These are phyloP conservation scores for Tetrapyrgos nigripes DNA, from an alignment of 1,284 basidiomycete genomes.

Conservation along the genomic window DNA sequence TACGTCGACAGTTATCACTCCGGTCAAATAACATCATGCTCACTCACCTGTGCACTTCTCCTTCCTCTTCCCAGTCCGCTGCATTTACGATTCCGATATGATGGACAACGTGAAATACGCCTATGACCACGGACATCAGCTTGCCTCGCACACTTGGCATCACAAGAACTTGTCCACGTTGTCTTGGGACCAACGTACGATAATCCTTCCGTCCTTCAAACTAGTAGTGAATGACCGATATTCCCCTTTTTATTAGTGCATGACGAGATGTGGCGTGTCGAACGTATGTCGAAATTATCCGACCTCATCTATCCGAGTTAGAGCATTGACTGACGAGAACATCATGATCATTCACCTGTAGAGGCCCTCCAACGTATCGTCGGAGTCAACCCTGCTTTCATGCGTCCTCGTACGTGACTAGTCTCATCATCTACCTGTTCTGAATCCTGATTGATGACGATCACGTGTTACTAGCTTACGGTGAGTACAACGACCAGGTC, in stretches of 20 bases:
- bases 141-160: constrained; percentile 29
- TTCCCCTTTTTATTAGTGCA: constrained; percentile 16
- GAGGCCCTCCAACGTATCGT: constrained; percentile 40
- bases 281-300: too few species aligned
- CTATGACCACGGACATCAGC: constrained; percentile 23
- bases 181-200: constrained; percentile 39
- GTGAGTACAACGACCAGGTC: constrained; percentile 44
- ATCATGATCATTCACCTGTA: too few species aligned
- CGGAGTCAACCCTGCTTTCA: constrained; percentile 41
- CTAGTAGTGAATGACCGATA: neutral
- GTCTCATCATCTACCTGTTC: constrained; percentile 1
- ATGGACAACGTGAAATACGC: constrained; percentile 25
- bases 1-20: constrained; percentile 10
- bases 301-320: too few species aligned
- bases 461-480: constrained; percentile 38
- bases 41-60: too few species aligned
- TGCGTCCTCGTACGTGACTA: constrained; percentile 34
- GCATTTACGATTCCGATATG: constrained; percentile 31
- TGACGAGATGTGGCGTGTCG: constrained; percentile 29
- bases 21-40: too few species aligned
- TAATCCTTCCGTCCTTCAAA: neutral
- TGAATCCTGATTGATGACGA: neutral
- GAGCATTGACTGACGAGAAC: too few species aligned
- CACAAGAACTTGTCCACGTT: constrained; percentile 28
- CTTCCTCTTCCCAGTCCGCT: constrained; percentile 26